phyloP scores from a whole-genome alignment of 1,139 yeast genomes.

The Lodderomyces parapsilosis region DNA sequence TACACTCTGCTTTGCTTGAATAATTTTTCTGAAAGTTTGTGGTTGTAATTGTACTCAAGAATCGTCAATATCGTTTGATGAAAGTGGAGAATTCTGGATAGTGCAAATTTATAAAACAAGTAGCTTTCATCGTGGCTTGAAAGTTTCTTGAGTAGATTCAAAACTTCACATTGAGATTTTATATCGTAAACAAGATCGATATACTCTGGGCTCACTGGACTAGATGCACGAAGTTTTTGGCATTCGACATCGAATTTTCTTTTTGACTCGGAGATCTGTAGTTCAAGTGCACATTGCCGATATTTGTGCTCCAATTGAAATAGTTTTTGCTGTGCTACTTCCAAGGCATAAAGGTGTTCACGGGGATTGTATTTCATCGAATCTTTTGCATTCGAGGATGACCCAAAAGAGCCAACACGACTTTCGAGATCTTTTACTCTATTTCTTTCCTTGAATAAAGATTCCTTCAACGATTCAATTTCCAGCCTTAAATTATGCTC shows the following conservation, averaged over 20 bases:
- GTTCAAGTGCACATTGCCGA: background rate
- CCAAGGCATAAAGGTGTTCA: background rate
- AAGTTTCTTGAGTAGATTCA: background rate
- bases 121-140: background rate
- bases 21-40: background rate
- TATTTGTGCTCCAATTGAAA: background rate
- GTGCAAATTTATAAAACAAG: background rate
- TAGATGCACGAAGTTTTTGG: background rate
- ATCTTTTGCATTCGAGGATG: background rate
- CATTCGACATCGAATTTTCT: background rate
- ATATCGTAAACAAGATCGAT: background rate
- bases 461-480: background rate
- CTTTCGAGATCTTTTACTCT: background rate
- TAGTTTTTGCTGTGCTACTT: background rate
- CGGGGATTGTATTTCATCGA: too few species aligned
- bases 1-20: background rate
- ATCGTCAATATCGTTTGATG: background rate
- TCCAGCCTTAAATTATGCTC: constrained; percentile 2
- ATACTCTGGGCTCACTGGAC: background rate
- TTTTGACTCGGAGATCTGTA: background rate
- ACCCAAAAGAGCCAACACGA: background rate
- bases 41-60: constrained; percentile 3
- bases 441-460: background rate
- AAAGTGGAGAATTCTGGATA: background rate
- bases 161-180: background rate